A percentile compares a stretch with the other conserved stretches of the same genome.
Conservation (phyloP, 1,139 yeast species). For the Taphrina confusa region DNA sequence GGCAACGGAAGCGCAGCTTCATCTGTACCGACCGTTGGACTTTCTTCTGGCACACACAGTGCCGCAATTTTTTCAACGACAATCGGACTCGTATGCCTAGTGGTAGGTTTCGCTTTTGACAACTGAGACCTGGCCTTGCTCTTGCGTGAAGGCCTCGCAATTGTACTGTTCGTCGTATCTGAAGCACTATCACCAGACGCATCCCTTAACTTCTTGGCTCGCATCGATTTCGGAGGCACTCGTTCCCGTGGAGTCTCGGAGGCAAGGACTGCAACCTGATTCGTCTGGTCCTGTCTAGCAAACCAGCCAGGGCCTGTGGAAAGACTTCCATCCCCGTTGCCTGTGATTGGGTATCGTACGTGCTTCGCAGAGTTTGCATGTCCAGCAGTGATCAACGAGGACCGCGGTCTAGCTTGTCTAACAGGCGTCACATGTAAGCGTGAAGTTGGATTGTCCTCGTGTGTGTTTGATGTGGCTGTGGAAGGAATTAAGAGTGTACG, state of each 20-base stretch:
- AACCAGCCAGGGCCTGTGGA: constrained; percentile 12
- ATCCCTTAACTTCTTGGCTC: no score
- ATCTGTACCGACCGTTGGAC: not conserved
- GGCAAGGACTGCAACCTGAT: no score
- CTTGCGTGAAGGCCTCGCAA: no score
- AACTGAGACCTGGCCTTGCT: no score
- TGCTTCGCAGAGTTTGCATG: not conserved
- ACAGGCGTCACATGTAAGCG: not conserved
- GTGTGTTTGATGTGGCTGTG: not conserved
- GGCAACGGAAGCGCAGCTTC: not conserved
- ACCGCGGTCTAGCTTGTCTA: not conserved
- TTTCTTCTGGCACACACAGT: not conserved
- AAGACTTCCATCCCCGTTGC: not conserved
- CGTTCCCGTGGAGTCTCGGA: no score
- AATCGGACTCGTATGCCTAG: no score
- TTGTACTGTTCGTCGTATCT: no score
- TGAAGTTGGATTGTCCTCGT: no score
- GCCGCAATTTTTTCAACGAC: no score
- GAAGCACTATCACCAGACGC: no score
- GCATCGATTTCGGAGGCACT: no score
- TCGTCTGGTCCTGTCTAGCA: constrained; percentile 10
- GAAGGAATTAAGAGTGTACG: not conserved
- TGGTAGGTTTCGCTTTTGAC: no score
- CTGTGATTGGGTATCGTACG: not conserved
- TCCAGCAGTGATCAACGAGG: not conserved